These are phyloP conservation scores for Podila clonocystis DNA, from an alignment of 192 early-diverging fungal species.

Conservation along the genomic window DNA sequence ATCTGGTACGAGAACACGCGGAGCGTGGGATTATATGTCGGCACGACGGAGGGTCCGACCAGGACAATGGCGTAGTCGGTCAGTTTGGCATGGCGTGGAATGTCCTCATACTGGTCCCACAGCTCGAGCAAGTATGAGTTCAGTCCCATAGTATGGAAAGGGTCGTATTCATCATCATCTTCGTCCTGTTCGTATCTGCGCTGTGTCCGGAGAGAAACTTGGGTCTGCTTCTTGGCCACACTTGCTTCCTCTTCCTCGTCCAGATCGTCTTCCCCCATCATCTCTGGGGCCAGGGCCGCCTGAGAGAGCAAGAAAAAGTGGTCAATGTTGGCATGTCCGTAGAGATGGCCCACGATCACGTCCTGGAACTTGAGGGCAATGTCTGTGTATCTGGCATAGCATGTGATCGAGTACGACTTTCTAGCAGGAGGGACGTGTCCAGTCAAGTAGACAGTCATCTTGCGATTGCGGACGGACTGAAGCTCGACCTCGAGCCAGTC, in stretches of 20 bases:
- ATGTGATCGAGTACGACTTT: slow-evolving; percentile 54
- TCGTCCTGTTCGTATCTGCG: slow-evolving; percentile 52
- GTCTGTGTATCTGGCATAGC: slow-evolving; percentile 53
- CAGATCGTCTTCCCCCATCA: not conserved
- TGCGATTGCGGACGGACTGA: slow-evolving; percentile 49
- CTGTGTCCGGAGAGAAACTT: not conserved
- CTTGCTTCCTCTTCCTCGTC: not conserved
- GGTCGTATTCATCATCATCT: slow-evolving; percentile 48
- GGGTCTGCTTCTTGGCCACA: not conserved
- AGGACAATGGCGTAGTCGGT: slow-evolving; percentile 53
- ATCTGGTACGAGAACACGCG: slow-evolving; percentile 67
- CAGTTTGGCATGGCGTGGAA: slow-evolving; percentile 28
- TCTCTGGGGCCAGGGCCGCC: slow-evolving; percentile 10
- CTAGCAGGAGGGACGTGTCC: slow-evolving; percentile 74
- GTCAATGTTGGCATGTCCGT: slow-evolving; percentile 82
- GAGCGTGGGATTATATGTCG: slow-evolving; percentile 69
- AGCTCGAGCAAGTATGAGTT: slow-evolving; percentile 52
- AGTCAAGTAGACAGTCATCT: slow-evolving; percentile 65
- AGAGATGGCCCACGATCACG: slow-evolving; percentile 73
- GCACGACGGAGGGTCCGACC: slow-evolving; percentile 73
- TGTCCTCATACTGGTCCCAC: slow-evolving; percentile 50
- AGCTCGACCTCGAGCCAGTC: slow-evolving; percentile 76
- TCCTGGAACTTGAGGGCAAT: slow-evolving; percentile 57
- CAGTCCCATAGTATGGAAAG: slow-evolving; percentile 23
- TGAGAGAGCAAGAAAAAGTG: slow-evolving; percentile 68